Conservation (phyloP, 2,329 filamentous ascomycete genomes). For the Podosphaera xanthii region DNA sequence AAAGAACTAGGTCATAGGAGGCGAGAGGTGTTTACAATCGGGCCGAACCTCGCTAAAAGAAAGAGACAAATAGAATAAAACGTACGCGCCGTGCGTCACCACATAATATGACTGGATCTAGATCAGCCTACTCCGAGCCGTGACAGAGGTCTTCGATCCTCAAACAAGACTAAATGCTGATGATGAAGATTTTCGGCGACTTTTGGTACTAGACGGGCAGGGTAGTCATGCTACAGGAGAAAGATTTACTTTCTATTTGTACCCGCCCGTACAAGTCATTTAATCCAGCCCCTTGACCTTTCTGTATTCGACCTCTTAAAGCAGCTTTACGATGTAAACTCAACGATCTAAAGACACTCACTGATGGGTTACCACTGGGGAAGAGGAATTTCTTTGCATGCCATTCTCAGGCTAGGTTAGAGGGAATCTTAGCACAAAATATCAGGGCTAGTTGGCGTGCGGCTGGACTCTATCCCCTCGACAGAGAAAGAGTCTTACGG, state of each 20-base stretch:
- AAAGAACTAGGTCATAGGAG: too few relatives aligned
- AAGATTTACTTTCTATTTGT: constrained; percentile 1
- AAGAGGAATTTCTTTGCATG: not conserved
- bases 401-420: not conserved
- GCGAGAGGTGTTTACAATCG: too few relatives aligned
- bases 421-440: not conserved
- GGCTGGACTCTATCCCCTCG: not conserved
- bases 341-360: too few relatives aligned
- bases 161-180: not conserved
- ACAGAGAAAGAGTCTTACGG: not conserved
- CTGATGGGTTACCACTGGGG: not conserved
- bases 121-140: too few relatives aligned
- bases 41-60: too few relatives aligned
- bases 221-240: not conserved
- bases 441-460: not conserved
- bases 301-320: constrained; percentile 10
- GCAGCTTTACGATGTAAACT: constrained; percentile 5
- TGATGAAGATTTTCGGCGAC: not conserved
- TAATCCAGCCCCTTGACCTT: constrained; percentile 13
- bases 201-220: not conserved
- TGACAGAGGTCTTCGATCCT: not conserved
- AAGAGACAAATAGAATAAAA: too few relatives aligned
- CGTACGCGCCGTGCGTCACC: too few relatives aligned
- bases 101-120: too few relatives aligned
- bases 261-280: constrained; percentile 8